Conservation (phyloP, 2,329 filamentous ascomycete genomes). For the Aspergillus neoniger region DNA sequence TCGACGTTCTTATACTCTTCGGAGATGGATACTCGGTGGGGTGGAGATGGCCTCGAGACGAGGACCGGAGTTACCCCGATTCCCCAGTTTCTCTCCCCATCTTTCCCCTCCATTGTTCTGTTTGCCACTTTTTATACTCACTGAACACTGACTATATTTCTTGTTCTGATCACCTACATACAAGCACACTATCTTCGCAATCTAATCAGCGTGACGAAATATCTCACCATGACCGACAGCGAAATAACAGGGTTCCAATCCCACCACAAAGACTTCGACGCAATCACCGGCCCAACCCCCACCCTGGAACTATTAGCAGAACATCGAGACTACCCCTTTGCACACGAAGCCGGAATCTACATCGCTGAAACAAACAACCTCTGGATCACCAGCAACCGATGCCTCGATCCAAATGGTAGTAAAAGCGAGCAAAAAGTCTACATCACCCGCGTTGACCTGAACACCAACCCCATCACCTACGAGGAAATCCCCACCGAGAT, state of each 20-base stretch:
- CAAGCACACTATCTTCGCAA: background rate
- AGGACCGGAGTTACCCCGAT: background rate
- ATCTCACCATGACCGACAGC: background rate
- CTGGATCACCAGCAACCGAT: slow-evolving; percentile 43
- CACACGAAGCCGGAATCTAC: slow-evolving; percentile 52
- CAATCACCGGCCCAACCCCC: slow-evolving; percentile 41
- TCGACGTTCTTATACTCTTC: background rate
- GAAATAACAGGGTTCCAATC: slow-evolving; percentile 4
- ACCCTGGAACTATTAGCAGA: slow-evolving; percentile 41
- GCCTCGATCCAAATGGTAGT: slow-evolving; percentile 13
- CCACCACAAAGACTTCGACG: slow-evolving; percentile 24
- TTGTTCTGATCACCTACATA: too few relatives aligned
- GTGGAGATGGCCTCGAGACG: slow-evolving; percentile 40
- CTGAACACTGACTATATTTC: too few relatives aligned
- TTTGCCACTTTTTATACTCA: too few relatives aligned
- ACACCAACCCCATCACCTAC: background rate
- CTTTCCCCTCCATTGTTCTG: background rate
- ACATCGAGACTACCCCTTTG: slow-evolving; percentile 47
- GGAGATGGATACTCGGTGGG: slow-evolving; percentile 41
- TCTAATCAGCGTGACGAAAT: too few relatives aligned
- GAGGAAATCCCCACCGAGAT: slow-evolving; percentile 35
- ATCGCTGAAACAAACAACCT: slow-evolving; percentile 33
- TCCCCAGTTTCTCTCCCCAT: background rate
- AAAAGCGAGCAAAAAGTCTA: slow-evolving; percentile 22
- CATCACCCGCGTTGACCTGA: slow-evolving; percentile 23